Conservation (phyloP, 2,329 filamentous ascomycete species). For the Cladophialophora immunda region DNA sequence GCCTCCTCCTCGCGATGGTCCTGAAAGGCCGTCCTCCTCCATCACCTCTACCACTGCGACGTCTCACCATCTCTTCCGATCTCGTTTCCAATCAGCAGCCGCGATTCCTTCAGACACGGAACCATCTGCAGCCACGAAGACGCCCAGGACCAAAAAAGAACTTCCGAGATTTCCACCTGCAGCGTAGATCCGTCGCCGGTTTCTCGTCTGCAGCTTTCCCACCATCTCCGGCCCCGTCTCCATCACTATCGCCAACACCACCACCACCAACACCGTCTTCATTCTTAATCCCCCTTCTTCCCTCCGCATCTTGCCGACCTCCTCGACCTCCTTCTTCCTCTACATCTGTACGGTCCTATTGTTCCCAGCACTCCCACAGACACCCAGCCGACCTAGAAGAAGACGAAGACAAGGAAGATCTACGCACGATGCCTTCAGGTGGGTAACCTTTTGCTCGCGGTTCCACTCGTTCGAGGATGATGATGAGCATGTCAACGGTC, state of each 20-base stretch:
- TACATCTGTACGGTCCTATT: conserved; percentile 7
- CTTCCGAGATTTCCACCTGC: conserved; percentile 12
- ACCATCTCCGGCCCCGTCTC: conserved; percentile 3
- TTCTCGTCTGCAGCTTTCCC: conserved; percentile 20
- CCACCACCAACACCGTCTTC: conserved; percentile 20
- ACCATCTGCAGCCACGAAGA: conserved; percentile 1
- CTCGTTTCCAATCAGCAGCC: neutral
- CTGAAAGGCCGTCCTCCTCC: conserved; percentile 15
- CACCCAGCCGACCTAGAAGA: conserved; percentile 4
- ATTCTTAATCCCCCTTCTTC: conserved; percentile 8
- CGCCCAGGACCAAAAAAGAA: neutral
- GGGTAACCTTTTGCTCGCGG: conserved; percentile 8
- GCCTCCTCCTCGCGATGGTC: conserved; percentile 12
- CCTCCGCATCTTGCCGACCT: conserved; percentile 12
- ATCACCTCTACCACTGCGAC: conserved; percentile 19
- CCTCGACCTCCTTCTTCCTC: conserved; percentile 14
- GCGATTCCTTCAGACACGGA: conserved; percentile 10
- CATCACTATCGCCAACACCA: neutral
- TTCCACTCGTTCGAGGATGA: conserved; percentile 4
- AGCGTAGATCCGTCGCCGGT: conserved; percentile 26
- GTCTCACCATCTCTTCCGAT: conserved; percentile 24
- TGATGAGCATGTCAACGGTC: neutral
- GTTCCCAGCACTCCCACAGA: conserved; percentile 3
- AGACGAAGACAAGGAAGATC: conserved; percentile 15
- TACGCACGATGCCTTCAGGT: conserved; percentile 31